These are phyloP conservation scores for Sutorius australiensis DNA, from an alignment of 768 basidiomycete species.

Conservation along the genomic window DNA sequence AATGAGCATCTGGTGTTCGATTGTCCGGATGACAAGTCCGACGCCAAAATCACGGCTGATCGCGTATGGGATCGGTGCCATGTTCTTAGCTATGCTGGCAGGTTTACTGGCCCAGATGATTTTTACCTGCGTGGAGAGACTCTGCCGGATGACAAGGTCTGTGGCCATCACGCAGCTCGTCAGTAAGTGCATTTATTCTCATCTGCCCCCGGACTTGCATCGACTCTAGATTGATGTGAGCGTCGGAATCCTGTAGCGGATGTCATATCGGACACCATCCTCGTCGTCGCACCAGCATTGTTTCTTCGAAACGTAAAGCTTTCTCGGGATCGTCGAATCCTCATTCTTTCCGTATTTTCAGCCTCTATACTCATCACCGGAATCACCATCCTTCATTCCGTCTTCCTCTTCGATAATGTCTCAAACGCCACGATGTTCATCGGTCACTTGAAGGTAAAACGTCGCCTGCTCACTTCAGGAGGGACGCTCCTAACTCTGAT, in stretches of 20 bases:
- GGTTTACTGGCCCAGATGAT: constrained; percentile 20
- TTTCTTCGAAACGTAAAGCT: constrained; percentile 19
- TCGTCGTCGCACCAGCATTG: constrained; percentile 14
- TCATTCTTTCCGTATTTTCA: constrained; percentile 21
- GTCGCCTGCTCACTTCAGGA: not conserved
- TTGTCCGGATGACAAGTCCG: constrained; percentile 21
- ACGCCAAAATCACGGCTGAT: constrained; percentile 4
- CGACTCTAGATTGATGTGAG: not conserved
- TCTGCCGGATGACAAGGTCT: not conserved
- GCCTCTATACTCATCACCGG: constrained; percentile 21
- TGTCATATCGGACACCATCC: constrained; percentile 16
- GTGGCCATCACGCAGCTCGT: constrained; percentile 23
- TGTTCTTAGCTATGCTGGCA: constrained; percentile 15
- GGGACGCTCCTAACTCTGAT: not conserved
- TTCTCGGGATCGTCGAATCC: constrained; percentile 12
- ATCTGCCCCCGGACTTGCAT: not conserved
- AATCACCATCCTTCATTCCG: constrained; percentile 21
- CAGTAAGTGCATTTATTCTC: constrained; percentile 14
- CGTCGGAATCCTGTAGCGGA: constrained; percentile 16
- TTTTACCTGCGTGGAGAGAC: constrained; percentile 1
- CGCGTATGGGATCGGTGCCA: constrained; percentile 13
- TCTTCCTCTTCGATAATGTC: constrained; percentile 14
- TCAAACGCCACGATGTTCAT: constrained; percentile 9
- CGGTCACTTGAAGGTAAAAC: constrained; percentile 23
- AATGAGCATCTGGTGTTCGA: constrained; percentile 27